Evolutionary conservation across 1,284 basidiomycete genomes (phyloP), one percentile per base, ranked within the genome.

Genomic region (Leccinum pachyderme): DNA sequence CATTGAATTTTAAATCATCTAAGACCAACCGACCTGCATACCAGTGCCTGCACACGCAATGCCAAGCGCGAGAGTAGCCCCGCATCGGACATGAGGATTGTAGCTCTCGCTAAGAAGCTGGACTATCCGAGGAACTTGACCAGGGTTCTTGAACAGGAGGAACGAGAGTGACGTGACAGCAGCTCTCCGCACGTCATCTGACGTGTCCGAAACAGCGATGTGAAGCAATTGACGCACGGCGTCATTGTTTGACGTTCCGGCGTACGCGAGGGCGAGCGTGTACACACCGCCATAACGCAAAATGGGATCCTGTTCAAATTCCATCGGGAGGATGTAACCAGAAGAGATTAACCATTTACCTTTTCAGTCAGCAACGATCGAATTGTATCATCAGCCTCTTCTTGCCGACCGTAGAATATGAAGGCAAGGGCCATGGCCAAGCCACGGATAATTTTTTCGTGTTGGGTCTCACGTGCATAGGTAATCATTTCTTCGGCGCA

Each of bases 11-110:
- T 11, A 28, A 49, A 33, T 12, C 24, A 32, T 28, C 29, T 35
- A 13, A 64, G 58, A 33, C 22, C 3, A 22, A 32, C 53, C 57
- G 60, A 90, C 89, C 78, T 91, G 89, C 51, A 95, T 82, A 55
- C 95, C 95, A 24, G 95, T 98, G n/a, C 95, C 95, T 24, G 95
- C 95, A 65, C 95, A 98, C 15, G 95, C 92, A 61, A 98, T 94
- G 64, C 95, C 95, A 12, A 98, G 79, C 28, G 95, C 95, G 43
- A 98, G 81, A 3, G 95, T 96, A 31, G 95, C 95, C 64, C 95
- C 95, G 64, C 95, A 97, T 49, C 95, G 84, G 28, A 98, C 95
- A 68, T 97, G 94, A n/a, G 95, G 95, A 70, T 98, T 98, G 74
- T 98, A 98, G 68, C 93, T 96, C 77, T 98, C 95, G 61, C 91